These are phyloP conservation scores for Pseudocercospora eumusae DNA, from an alignment of 2,329 filamentous ascomycete genomes.

Conservation along the genomic window DNA sequence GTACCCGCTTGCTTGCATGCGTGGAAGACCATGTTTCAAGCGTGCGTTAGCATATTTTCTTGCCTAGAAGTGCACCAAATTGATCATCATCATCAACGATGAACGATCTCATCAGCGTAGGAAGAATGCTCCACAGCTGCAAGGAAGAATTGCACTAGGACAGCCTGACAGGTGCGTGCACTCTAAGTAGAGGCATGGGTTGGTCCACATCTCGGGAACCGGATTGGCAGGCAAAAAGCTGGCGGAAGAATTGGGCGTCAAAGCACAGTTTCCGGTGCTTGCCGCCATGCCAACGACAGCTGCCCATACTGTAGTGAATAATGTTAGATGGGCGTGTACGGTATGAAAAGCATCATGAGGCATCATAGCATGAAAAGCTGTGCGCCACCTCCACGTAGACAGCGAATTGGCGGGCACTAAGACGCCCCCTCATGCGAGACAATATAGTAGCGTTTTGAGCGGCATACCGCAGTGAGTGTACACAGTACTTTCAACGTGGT, in stretches of 20 bases:
- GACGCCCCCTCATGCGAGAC: slow-evolving; percentile 23
- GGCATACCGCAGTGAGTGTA: slow-evolving; percentile 16
- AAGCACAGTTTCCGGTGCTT: slow-evolving; percentile 15
- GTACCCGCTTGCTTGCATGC: slow-evolving; percentile 11
- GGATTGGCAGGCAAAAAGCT: slow-evolving; percentile 18
- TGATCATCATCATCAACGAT: slow-evolving; percentile 9
- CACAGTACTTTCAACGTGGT: slow-evolving; percentile 6
- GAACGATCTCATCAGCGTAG: slow-evolving; percentile 13
- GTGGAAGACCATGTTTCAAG: slow-evolving; percentile 25
- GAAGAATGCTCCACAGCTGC: slow-evolving; percentile 22
- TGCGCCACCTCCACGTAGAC: slow-evolving; percentile 25
- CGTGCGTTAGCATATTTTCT: slow-evolving; percentile 17
- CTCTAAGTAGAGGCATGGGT: slow-evolving; percentile 15
- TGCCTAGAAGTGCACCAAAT: slow-evolving; percentile 9
- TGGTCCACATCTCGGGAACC: slow-evolving; percentile 18
- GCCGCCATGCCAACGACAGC: slow-evolving; percentile 18
- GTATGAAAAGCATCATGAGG: background rate
- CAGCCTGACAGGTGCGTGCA: slow-evolving; percentile 18
- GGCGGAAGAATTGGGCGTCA: slow-evolving; percentile 22
- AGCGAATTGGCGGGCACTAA: slow-evolving; percentile 13
- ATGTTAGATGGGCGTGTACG: slow-evolving; percentile 1
- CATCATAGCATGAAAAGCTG: slow-evolving; percentile 21
- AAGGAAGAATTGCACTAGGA: slow-evolving; percentile 21
- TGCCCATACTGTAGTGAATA: background rate
- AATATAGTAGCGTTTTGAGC: slow-evolving; percentile 27